Conservation (phyloP, 179 eudicot species). For the Pouteria campechiana region DNA sequence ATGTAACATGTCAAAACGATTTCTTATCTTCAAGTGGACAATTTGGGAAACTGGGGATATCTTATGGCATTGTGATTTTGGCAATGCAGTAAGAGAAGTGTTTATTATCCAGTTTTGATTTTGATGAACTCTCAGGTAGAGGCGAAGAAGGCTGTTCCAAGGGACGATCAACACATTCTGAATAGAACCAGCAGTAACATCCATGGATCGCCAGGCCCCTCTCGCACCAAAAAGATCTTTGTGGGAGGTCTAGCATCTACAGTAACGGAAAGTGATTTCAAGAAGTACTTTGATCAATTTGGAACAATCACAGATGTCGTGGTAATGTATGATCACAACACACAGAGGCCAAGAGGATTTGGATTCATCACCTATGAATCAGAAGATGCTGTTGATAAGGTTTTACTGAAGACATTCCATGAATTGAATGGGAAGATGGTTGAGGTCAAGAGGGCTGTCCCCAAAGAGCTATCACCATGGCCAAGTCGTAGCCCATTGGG, state of each 20-base stretch:
- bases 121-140: constrained; percentile 38
- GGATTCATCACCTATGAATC: constrained; percentile 76
- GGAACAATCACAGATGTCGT: constrained; percentile 77
- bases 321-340: constrained; percentile 84
- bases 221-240: constrained; percentile 66
- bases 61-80: too few relatives aligned
- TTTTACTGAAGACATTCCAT: constrained; percentile 58
- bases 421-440: constrained; percentile 80
- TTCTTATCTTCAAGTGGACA: too few relatives aligned
- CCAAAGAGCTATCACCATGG: constrained; percentile 65
- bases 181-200: constrained; percentile 33
- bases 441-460: constrained; percentile 83
- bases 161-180: constrained; percentile 48
- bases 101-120: neutral
- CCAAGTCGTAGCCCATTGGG: constrained; percentile 53
- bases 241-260: constrained; percentile 84
- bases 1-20: too few relatives aligned
- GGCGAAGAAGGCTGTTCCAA: constrained; percentile 79
- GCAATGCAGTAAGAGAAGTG: too few relatives aligned
- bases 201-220: constrained; percentile 52
- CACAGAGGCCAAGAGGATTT: constrained; percentile 85
- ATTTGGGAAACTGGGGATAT: too few relatives aligned
- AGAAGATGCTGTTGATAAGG: constrained; percentile 69
- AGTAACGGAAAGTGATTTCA: constrained; percentile 61
- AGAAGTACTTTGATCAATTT: constrained; percentile 67